These are phyloP conservation scores for Otatea glauca DNA, from an alignment of 176 grass and related monocot species.

Conservation along the genomic window DNA sequence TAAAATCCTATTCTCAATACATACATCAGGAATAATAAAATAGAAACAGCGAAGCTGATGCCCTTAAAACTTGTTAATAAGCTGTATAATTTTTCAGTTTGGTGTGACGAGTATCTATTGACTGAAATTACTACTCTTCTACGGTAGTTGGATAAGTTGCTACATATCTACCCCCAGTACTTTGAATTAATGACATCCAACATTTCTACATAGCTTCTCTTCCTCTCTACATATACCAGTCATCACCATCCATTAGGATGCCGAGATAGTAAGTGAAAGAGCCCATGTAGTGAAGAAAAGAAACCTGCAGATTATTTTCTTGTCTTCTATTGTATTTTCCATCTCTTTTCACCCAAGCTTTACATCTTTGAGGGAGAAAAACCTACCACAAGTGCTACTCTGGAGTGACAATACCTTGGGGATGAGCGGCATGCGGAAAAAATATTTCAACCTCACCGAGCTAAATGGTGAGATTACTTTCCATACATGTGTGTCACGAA, in stretches of 20 bases:
- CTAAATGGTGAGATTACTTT: too few relatives aligned
- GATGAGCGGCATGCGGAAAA: background rate
- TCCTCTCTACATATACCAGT: constrained; percentile 1
- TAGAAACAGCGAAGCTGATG: too few relatives aligned
- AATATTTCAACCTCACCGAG: background rate
- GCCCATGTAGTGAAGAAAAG: background rate
- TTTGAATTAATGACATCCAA: background rate
- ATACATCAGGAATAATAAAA: too few relatives aligned
- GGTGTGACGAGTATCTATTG: background rate
- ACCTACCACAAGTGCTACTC: background rate
- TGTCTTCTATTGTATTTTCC: background rate
- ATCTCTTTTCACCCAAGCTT: background rate
- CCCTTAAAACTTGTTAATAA: background rate
- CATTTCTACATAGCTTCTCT: background rate
- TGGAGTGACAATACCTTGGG: background rate
- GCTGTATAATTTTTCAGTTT: background rate
- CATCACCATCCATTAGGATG: background rate
- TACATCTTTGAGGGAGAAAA: background rate
- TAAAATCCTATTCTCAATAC: too few relatives aligned
- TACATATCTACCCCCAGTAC: background rate
- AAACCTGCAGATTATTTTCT: background rate
- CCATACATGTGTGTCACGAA: too few relatives aligned
- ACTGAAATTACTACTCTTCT: background rate
- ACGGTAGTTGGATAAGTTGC: background rate
- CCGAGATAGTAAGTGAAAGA: background rate